phyloP scores from a whole-genome alignment of 768 basidiomycete species.

The Krasilnikovozyma curviuscula region DNA sequence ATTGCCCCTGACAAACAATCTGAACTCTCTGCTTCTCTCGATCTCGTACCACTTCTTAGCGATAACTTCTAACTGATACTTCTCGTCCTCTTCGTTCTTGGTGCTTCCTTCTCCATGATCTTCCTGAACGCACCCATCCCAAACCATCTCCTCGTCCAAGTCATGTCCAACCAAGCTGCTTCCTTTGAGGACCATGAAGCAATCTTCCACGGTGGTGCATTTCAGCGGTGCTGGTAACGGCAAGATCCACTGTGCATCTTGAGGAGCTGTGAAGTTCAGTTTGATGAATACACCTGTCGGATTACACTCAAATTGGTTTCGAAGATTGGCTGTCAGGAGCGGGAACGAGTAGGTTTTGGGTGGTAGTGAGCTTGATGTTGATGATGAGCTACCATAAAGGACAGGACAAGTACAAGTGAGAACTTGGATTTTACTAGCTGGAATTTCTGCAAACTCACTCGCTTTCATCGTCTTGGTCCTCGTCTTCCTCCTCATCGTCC shows the following conservation, averaged over 20 bases:
- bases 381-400: conserved; percentile 2
- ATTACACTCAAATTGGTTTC: conserved; percentile 32
- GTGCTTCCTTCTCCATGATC: background rate
- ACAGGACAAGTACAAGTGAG: background rate
- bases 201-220: conserved; percentile 71
- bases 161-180: conserved; percentile 79
- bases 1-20: conserved; percentile 70
- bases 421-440: background rate
- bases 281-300: conserved; percentile 73
- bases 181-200: conserved; percentile 79
- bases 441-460: background rate
- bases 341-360: conserved; percentile 49
- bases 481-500: background rate
- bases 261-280: conserved; percentile 83
- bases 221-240: conserved; percentile 65
- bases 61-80: conserved; percentile 43
- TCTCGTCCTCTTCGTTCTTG: conserved; percentile 9
- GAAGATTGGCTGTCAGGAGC: conserved; percentile 53
- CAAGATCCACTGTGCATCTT: conserved; percentile 87
- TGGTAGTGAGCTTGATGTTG: conserved; percentile 1
- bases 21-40: conserved; percentile 61
- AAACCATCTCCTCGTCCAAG: conserved; percentile 40
- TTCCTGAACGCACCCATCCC: conserved; percentile 39
- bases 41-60: conserved; percentile 78
- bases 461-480: background rate